These are phyloP conservation scores for Barnettozyma siamensis DNA, from an alignment of 805 yeast species.

Conservation along the genomic window DNA sequence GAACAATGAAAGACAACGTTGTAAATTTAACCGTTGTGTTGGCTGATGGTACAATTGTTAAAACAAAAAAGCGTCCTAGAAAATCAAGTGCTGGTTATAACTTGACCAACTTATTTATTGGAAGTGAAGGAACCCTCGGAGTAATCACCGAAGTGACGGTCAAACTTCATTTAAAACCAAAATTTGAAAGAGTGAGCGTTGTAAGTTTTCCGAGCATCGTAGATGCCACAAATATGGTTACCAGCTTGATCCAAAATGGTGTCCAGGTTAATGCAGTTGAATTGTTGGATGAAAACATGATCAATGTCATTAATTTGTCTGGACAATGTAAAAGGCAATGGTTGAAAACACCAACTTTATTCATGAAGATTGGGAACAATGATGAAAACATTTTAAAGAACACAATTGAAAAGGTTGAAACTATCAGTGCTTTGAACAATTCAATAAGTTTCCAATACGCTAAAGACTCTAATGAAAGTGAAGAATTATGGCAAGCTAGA, in stretches of 20 bases:
- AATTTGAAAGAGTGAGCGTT: conserved; percentile 58
- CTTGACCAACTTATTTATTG: conserved; percentile 65
- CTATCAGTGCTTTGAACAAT: conserved; percentile 37
- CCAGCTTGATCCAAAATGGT: conserved; percentile 55
- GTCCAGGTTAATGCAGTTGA: conserved; percentile 68
- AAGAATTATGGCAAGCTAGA: conserved; percentile 69
- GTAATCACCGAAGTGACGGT: conserved; percentile 72
- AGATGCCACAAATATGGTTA: conserved; percentile 68
- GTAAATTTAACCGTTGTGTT: conserved; percentile 64
- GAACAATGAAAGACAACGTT: conserved; percentile 73
- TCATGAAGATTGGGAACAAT: conserved; percentile 57
- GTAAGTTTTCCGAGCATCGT: conserved; percentile 60
- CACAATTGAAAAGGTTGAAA: conserved; percentile 38
- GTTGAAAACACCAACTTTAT: conserved; percentile 52
- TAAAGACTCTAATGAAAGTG: conserved; percentile 46
- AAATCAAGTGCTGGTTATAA: conserved; percentile 78
- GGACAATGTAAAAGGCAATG: conserved; percentile 49
- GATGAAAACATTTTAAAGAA: conserved; percentile 37
- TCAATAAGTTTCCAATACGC: conserved; percentile 59
- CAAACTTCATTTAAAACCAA: conserved; percentile 60
- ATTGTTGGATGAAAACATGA: conserved; percentile 64
- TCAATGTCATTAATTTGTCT: conserved; percentile 55
- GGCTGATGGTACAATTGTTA: conserved; percentile 73
- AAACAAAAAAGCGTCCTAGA: conserved; percentile 67
- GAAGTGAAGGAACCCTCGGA: conserved; percentile 78